Base-by-base conservation (phyloP, 108 stramenopile genomes). In the Cyclotella choctawhatcheeana region DNA sequence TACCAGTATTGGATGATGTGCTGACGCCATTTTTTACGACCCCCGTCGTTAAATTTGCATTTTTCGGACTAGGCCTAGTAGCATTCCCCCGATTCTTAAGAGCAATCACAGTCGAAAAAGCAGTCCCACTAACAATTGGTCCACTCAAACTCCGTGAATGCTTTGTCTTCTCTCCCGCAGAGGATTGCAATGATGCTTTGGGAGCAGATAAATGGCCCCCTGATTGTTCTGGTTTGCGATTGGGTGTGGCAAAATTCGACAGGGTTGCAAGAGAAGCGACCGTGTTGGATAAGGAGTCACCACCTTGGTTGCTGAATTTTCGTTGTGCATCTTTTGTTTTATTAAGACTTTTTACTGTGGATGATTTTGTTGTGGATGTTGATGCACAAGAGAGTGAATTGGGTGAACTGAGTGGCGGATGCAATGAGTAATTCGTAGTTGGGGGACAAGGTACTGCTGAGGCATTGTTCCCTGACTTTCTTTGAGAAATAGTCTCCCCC, bases 241-340 rank as follows among this genome's bases (percentile, higher is more conserved):
- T 60, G 10, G 59, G 59, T 14, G 55, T 56, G 59, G 35, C 35
- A 21, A 60, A 60, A 44, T 60, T 60, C 18, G 59, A 60, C 14
- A 60, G 35, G 6, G 35, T 21, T n/a, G 35, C 59, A 0, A 60
- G 40, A 5, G 37, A 43, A 8, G 59, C 59, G 10, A 60, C 37
- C 0, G 59, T 60, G 59, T 60, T 6, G 37, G 59, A 60, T 2
- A 60, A 18, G n/a, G 59, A 60, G 59, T 60, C 59, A 5, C n/a
- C n/a, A 22, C 5, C 5, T 6, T 51, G 6, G 50, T 5, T 17
- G 37, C 6, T 40, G 12, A 12, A 40, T 40, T 40, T 6, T 6
- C 8, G 37, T 40, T n/a, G n/a, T n/a, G n/a, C n/a, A n/a, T n/a
- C n/a, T n/a, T n/a, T 40, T 40, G 37, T 40, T 40, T 40, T 8